Conservation (phyloP, 176 grass and related monocot genomes). For the sorghum (Sorghum bicolor) region Sorghum_bicolor_NCBIv3 NC_012870.2:9945501-9946000, state of each 20-base stretch:
- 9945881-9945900: too few species aligned
- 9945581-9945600: constrained; percentile 50
- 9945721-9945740: not conserved
- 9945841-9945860: too few species aligned
- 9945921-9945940: too few species aligned
- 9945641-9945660: not conserved
- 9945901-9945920: too few species aligned
- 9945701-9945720: not conserved
- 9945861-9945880: too few species aligned
- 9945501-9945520: constrained; percentile 64
- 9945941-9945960: too few species aligned
- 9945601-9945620: constrained; percentile 59
- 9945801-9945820: not conserved
- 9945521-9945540: constrained; percentile 64
- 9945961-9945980: too few species aligned
- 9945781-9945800: not conserved
- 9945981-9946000: too few species aligned
- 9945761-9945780: not conserved
- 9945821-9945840: not conserved
- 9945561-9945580: constrained; percentile 53
- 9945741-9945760: not conserved
- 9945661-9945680: not conserved
- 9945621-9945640: constrained; percentile 26
- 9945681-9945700: not conserved
- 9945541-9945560: constrained; percentile 69